A percentile compares a stretch with the other conserved stretches of the same genome.
phyloP scores from a whole-genome alignment of 345 rosid genomes.

The Clausena lansium region DNA sequence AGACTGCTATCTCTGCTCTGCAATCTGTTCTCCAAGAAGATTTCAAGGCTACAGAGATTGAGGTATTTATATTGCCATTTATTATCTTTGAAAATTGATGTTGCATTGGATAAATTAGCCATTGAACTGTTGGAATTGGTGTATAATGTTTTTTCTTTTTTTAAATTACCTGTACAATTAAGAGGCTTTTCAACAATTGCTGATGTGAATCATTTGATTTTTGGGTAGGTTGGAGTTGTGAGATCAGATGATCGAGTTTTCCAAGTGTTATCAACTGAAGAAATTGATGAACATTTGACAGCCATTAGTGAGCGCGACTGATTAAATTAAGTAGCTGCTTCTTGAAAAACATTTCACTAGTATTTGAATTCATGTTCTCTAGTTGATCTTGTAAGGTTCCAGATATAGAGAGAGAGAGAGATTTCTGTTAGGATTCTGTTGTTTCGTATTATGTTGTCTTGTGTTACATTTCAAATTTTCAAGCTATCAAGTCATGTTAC shows the following conservation, averaged over 20 bases:
- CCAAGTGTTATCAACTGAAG: slow-evolving; percentile 58
- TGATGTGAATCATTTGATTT: slow-evolving; percentile 14
- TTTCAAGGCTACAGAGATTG: slow-evolving; percentile 92
- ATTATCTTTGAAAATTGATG: neutral
- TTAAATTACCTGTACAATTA: neutral
- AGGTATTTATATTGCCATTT: slow-evolving; percentile 38
- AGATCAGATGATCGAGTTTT: slow-evolving; percentile 55
- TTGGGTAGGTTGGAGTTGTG: slow-evolving; percentile 75
- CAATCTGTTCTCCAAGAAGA: slow-evolving; percentile 92
- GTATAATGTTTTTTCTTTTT: neutral
- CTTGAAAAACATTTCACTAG: neutral
- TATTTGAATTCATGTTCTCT: neutral
- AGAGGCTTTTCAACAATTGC: neutral
- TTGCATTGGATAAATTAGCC: neutral
- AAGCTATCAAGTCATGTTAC: neutral
- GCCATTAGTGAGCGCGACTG: slow-evolving; percentile 84
- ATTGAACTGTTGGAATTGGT: neutral
- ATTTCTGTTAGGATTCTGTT: neutral
- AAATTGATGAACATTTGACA: slow-evolving; percentile 78
- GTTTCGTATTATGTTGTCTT: neutral
- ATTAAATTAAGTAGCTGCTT: neutral
- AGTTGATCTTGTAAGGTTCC: neutral
- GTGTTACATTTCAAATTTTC: neutral
- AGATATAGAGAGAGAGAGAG: neutral
- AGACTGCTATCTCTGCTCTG: slow-evolving; percentile 82